Evolutionary conservation across 768 basidiomycete species (phyloP).

Genomic region (Lepiota brunneoincarnata): DNA sequence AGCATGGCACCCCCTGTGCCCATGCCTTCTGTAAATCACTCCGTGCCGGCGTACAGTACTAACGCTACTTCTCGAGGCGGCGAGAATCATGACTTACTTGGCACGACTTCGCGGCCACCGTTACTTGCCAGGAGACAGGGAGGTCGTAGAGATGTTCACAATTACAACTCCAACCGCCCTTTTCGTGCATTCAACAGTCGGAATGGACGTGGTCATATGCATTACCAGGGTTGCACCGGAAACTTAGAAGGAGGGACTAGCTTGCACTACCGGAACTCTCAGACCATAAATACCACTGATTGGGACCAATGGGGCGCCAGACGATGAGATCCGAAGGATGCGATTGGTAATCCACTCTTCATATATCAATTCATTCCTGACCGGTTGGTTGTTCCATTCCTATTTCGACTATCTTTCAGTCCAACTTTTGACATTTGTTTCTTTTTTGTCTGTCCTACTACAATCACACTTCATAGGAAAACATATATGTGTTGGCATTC

Average conservation of each 20-base stretch:
- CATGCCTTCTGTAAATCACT: neutral
- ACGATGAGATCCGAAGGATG: constrained; percentile 25
- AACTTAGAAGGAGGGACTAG: constrained; percentile 19
- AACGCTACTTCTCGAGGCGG: neutral
- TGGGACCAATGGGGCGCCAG: constrained; percentile 38
- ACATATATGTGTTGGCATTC: neutral
- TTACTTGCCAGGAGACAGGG: constrained; percentile 1
- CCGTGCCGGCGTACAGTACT: neutral
- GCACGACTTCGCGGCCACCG: neutral
- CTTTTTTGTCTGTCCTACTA: neutral
- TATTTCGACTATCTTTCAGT: constrained; percentile 2
- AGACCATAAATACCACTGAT: constrained; percentile 20
- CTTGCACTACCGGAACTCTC: constrained; percentile 14
- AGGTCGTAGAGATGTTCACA: neutral
- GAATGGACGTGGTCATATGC: constrained; percentile 7
- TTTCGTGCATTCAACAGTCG: neutral
- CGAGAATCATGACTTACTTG: neutral
- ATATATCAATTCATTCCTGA: neutral
- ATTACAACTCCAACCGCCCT: neutral
- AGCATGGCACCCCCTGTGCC: neutral
- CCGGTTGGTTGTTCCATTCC: neutral
- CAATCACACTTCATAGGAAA: neutral
- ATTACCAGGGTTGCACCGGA: constrained; percentile 6
- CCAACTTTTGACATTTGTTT: constrained; percentile 1
- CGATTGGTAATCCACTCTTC: neutral